Base-by-base conservation (phyloP, 305 asterid genomes). In the Caryopteris hybrid region DNA sequence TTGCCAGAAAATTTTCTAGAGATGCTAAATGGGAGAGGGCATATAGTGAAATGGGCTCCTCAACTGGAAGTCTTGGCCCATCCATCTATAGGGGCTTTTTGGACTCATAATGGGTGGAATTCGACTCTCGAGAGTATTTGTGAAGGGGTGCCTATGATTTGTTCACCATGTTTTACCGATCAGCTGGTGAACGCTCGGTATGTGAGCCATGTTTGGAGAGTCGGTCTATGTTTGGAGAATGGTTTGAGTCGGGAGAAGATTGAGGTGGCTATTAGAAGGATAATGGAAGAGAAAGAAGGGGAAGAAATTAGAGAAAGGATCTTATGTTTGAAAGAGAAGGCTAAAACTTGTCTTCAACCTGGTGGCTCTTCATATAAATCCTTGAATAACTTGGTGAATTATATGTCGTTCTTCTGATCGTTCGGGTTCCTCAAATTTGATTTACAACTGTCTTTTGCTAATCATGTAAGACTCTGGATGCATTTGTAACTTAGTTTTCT, bases 61-160 rank as follows among this genome's bases (percentile, higher is more conserved):
- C 81, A 80, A 34, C 31, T 55, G 16, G 79, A 76, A 34, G 84
- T 80, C 17, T 41, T 80, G 10, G 75, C 73, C 0, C 79, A 73
- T 61, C 58, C 75, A 21, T 64, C 75, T 6, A 51, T 80, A 0
- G 84, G 84, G 6, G 81, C 43, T 13, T 79, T 79, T 52, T 79
- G 79, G 84, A 79, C 81, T 13, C 84, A 82, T 13, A 52, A 58
- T 61, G 87, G 87, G 18, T 82, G 84, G 84, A 82, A 82, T 61
- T 82, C 84, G 8, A 79, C 84, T 11, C 52, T 82, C 6, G 86
- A 82, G 38, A 72, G 87, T 20, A 65, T 82, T 0, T 71, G 75
- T 1, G 81, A 66, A 36, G 84, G 87, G 9, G 84, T 79, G 51
- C 83, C 82, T 2, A 76, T 82, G 82, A 79, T 82, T 21, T 79